These are phyloP conservation scores for Tubosaeta sp. DNA, from an alignment of 768 basidiomycete species.

Conservation along the genomic window DNA sequence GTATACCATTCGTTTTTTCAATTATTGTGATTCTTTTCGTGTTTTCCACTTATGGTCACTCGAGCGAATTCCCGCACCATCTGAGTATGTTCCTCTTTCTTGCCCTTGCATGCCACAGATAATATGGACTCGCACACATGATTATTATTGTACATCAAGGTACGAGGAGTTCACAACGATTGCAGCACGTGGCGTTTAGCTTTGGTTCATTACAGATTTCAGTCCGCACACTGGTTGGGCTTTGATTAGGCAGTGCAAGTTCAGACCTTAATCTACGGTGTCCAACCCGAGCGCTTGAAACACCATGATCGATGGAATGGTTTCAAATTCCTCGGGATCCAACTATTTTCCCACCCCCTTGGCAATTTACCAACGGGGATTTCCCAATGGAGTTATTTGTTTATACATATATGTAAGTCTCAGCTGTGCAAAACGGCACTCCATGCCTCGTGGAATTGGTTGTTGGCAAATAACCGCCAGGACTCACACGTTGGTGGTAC, in stretches of 20 bases:
- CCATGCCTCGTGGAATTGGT: constrained; percentile 16
- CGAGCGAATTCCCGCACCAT: neutral
- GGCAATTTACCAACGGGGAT: neutral
- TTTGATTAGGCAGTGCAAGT: neutral
- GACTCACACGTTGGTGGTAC: constrained; percentile 8
- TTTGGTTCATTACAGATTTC: neutral
- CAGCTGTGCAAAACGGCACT: neutral
- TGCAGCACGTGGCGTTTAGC: neutral
- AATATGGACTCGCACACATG: neutral
- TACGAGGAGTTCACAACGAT: neutral
- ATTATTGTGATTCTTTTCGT: neutral
- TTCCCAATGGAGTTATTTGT: neutral
- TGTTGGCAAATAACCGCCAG: constrained; percentile 14
- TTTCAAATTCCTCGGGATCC: neutral
- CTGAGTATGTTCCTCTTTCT: neutral
- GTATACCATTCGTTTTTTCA: neutral
- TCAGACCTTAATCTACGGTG: neutral
- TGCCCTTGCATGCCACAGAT: neutral
- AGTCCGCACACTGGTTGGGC: neutral
- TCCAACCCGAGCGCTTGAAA: neutral
- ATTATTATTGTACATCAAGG: constrained; percentile 1
- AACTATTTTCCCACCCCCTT: neutral
- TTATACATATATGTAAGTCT: too few species aligned
- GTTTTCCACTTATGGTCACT: neutral
- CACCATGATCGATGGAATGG: neutral